Evolutionary conservation across 768 basidiomycete species (phyloP).

Genomic region (Kwoniella europaea): DNA sequence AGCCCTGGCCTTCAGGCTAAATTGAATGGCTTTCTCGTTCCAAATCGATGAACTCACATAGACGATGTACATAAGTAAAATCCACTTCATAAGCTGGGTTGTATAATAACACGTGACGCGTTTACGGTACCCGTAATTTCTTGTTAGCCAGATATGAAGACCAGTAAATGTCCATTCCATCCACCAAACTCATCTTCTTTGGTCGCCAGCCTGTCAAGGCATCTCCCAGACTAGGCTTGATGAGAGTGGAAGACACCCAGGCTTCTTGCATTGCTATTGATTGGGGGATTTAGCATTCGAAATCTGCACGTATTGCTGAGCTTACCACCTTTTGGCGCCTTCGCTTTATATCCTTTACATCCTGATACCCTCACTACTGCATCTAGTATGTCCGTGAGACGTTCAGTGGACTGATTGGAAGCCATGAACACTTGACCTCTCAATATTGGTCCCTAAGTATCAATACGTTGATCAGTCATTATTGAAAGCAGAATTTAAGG

Average conservation of each 20-base stretch:
- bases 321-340: constrained; percentile 57
- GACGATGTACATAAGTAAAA: no score
- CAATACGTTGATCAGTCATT: not conserved
- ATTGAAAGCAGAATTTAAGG: not conserved
- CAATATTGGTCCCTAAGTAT: constrained; percentile 42
- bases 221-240: constrained; percentile 56
- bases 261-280: constrained; percentile 35
- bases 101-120: no score
- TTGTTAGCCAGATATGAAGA: constrained; percentile 27
- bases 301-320: not conserved
- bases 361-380: constrained; percentile 60
- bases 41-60: not conserved
- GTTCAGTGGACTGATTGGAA: constrained; percentile 60
- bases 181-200: constrained; percentile 60
- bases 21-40: not conserved
- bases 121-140: not conserved
- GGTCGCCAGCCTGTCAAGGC: constrained; percentile 62
- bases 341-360: constrained; percentile 57
- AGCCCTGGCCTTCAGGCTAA: not conserved
- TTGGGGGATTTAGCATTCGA: not conserved
- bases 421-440: constrained; percentile 61
- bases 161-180: constrained; percentile 62
- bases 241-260: constrained; percentile 58
- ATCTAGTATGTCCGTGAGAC: constrained; percentile 60
- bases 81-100: no score